Conservation (phyloP, 495 filamentous ascomycete genomes). For the Penicillium salamii region DNA sequence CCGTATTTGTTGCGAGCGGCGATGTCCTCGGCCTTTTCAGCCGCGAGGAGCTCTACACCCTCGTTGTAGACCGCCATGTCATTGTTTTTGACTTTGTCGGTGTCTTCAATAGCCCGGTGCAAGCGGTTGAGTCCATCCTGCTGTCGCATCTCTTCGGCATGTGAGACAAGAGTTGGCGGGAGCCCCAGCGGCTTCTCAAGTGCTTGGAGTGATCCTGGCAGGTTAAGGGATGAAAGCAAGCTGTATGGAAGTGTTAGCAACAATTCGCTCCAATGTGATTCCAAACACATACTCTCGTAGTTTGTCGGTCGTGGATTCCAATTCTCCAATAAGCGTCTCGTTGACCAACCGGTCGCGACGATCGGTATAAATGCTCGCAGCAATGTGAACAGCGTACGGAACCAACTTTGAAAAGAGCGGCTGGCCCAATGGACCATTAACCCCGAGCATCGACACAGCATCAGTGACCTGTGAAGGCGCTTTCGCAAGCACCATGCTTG, state of each 20-base stretch:
- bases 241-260: constrained; percentile 26
- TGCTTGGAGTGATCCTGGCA: constrained; percentile 90
- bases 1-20: constrained; percentile 74
- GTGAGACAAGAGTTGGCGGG: constrained; percentile 78
- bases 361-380: constrained; percentile 93
- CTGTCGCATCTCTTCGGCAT: constrained; percentile 94
- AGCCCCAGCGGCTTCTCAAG: constrained; percentile 92
- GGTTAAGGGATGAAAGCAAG: constrained; percentile 75
- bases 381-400: constrained; percentile 92
- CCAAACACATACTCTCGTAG: constrained; percentile 62
- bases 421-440: constrained; percentile 74
- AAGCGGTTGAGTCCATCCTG: constrained; percentile 78
- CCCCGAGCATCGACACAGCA: constrained; percentile 73
- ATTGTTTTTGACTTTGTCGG: constrained; percentile 75
- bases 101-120: constrained; percentile 76
- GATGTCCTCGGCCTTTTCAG: constrained; percentile 82
- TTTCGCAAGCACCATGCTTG: constrained; percentile 79
- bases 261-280: not conserved
- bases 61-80: constrained; percentile 76
- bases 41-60: constrained; percentile 68
- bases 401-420: constrained; percentile 89
- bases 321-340: constrained; percentile 75
- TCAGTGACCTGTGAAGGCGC: constrained; percentile 81
- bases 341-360: constrained; percentile 85
- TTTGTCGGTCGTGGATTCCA: constrained; percentile 77